Evolutionary conservation across 2,329 filamentous ascomycete genomes (phyloP).

Genomic region (Pyrenochaeta sp.): DNA sequence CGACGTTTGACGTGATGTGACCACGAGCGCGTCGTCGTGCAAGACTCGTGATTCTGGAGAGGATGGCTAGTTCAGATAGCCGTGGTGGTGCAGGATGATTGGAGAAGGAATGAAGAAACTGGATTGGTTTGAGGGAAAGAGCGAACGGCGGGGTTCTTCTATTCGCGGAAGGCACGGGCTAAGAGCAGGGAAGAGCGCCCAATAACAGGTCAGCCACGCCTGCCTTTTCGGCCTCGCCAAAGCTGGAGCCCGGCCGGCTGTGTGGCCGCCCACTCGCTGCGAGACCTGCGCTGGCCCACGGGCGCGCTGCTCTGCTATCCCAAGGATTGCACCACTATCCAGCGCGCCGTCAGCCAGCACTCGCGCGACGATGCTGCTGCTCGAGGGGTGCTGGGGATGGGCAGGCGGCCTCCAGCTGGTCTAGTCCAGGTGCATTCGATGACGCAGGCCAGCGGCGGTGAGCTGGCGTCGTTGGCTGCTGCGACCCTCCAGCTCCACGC

Average conservation of each 20-base stretch:
- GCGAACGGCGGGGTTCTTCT: slow-evolving; percentile 26
- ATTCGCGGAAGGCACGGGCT: slow-evolving; percentile 19
- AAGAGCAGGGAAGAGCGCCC: slow-evolving; percentile 23
- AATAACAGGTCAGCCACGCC: slow-evolving; percentile 21
- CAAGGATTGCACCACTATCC: slow-evolving; percentile 1
- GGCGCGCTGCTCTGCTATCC: slow-evolving; percentile 1
- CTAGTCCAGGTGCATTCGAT: too few relatives aligned
- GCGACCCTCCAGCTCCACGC: slow-evolving; percentile 7
- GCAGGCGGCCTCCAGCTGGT: neutral
- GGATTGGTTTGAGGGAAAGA: slow-evolving; percentile 36
- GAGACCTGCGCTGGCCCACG: slow-evolving; percentile 9
- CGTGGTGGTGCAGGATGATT: slow-evolving; percentile 36
- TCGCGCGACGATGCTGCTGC: too few relatives aligned
- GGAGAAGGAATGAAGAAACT: slow-evolving; percentile 31
- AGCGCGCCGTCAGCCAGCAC: too few relatives aligned
- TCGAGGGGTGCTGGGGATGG: neutral
- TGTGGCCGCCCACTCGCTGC: slow-evolving; percentile 1
- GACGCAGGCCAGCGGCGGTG: slow-evolving; percentile 20
- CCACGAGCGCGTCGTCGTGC: slow-evolving; percentile 35
- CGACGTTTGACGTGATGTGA: slow-evolving; percentile 19
- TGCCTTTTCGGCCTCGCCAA: slow-evolving; percentile 9
- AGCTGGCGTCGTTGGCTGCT: too few relatives aligned
- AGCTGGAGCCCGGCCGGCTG: neutral
- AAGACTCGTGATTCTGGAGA: slow-evolving; percentile 32
- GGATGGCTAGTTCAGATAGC: slow-evolving; percentile 23